Percentiles rank a stretch among this genome's conserved stretches.
Evolutionary conservation across 2,329 filamentous ascomycete genomes (phyloP).

Genomic region (Cercospora sp.): DNA sequence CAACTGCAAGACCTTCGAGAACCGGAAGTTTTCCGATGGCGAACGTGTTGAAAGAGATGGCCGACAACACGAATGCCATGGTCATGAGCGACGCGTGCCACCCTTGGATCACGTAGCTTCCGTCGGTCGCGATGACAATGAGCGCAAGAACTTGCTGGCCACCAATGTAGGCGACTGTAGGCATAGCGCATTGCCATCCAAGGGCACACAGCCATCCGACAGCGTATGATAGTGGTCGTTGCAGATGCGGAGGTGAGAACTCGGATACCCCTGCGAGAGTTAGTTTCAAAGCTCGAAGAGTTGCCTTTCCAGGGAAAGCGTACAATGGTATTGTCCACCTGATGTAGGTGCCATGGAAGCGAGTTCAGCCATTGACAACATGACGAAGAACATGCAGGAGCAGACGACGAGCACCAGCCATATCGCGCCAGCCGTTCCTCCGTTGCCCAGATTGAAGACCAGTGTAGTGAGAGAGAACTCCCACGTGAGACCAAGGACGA

Average conservation of each 20-base stretch:
- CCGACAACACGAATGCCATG: conserved; percentile 28
- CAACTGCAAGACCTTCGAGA: conserved; percentile 34
- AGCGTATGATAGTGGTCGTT: conserved; percentile 57
- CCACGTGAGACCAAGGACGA: conserved; percentile 34
- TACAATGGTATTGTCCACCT: conserved; percentile 49
- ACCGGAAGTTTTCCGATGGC: conserved; percentile 34
- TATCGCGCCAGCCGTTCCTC: conserved; percentile 55
- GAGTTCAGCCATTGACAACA: conserved; percentile 53
- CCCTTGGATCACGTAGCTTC: conserved; percentile 28
- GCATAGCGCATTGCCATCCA: conserved; percentile 36
- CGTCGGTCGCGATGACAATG: conserved; percentile 28
- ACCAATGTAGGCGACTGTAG: conserved; percentile 32
- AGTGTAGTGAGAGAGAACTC: conserved; percentile 28
- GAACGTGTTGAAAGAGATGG: conserved; percentile 36
- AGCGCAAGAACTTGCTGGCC: conserved; percentile 35
- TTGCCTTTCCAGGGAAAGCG: conserved; percentile 33
- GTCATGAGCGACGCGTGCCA: conserved; percentile 29
- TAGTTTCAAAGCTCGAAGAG: not conserved
- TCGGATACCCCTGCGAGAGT: conserved; percentile 43
- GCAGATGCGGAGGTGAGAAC: conserved; percentile 51
- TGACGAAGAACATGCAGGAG: conserved; percentile 29
- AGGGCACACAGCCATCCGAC: conserved; percentile 43
- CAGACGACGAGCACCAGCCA: conserved; percentile 45
- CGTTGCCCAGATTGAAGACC: conserved; percentile 43
- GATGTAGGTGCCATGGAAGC: conserved; percentile 57